phyloP scores from a whole-genome alignment of 345 rosid genomes.

The Syzygium aqueum region DNA sequence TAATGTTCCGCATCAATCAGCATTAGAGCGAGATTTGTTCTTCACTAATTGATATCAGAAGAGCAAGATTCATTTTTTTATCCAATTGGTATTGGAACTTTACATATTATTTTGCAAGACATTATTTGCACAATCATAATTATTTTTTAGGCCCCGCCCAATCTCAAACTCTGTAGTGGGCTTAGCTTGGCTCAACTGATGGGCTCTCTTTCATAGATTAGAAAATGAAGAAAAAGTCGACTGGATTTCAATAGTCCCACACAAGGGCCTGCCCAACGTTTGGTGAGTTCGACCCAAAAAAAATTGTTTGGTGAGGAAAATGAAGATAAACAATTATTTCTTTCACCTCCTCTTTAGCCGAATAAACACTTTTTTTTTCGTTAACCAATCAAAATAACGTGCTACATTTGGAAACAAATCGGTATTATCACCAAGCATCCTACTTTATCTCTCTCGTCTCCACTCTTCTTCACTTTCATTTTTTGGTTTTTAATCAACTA shows the following conservation, averaged over 20 bases:
- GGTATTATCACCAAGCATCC: not conserved
- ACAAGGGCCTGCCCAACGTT: not conserved
- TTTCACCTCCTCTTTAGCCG: not conserved
- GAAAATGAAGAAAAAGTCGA: not conserved
- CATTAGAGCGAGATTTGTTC: not conserved
- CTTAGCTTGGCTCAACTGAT: not conserved
- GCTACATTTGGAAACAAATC: not conserved
- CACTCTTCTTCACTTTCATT: not conserved
- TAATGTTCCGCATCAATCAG: not conserved
- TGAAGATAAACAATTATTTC: not conserved
- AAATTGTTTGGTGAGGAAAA: no score
- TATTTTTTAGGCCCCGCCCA: not conserved
- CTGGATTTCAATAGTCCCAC: not conserved
- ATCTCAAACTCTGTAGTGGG: not conserved
- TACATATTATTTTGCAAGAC: not conserved
- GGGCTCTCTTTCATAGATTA: not conserved
- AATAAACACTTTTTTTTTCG: not conserved
- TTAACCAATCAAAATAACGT: not conserved
- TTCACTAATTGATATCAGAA: not conserved
- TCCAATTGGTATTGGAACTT: rapidly evolving
- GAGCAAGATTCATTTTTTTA: not conserved
- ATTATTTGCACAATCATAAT: not conserved
- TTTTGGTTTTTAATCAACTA: no score
- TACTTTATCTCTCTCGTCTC: not conserved
- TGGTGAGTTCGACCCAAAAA: not conserved